Evolutionary conservation across 192 early-diverging fungal species (phyloP).

Genomic region (Coemansia sp.): DNA sequence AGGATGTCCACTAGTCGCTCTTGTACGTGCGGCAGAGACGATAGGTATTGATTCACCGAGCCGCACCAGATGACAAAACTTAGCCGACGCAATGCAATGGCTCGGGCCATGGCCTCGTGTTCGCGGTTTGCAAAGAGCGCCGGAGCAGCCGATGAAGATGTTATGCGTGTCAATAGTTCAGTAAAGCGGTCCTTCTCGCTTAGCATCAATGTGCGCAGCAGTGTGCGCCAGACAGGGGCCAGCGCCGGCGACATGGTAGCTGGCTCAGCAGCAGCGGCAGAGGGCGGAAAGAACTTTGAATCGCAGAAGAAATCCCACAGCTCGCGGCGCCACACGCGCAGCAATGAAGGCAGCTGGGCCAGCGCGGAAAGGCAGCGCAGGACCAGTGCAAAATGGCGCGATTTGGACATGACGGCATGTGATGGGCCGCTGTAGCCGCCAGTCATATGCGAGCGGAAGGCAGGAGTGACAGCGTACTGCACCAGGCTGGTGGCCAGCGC

Average conservation of each 20-base stretch:
- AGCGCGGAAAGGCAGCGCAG: slow-evolving; percentile 35
- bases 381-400: slow-evolving; percentile 40
- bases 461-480: slow-evolving; percentile 77
- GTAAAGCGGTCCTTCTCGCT: slow-evolving; percentile 75
- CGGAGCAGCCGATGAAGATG: slow-evolving; percentile 59
- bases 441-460: slow-evolving; percentile 60
- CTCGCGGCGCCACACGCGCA: slow-evolving; percentile 50
- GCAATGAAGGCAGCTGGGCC: slow-evolving; percentile 37
- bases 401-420: slow-evolving; percentile 23
- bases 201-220: slow-evolving; percentile 68
- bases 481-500: slow-evolving; percentile 67
- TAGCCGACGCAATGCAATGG: slow-evolving; percentile 70
- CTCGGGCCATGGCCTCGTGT: slow-evolving; percentile 69
- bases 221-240: slow-evolving; percentile 62
- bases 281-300: slow-evolving; percentile 44
- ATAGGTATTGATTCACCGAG: slow-evolving; percentile 70
- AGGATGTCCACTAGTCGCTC: slow-evolving; percentile 88
- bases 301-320: slow-evolving; percentile 53
- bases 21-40: slow-evolving; percentile 75
- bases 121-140: slow-evolving; percentile 82
- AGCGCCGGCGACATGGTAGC: slow-evolving; percentile 34
- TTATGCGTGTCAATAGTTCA: slow-evolving; percentile 72
- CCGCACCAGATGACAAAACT: slow-evolving; percentile 79
- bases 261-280: slow-evolving; percentile 8
- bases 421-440: slow-evolving; percentile 48